Conservation (phyloP, 2,329 filamentous ascomycete genomes). For the Aspergillus proliferans region DNA sequence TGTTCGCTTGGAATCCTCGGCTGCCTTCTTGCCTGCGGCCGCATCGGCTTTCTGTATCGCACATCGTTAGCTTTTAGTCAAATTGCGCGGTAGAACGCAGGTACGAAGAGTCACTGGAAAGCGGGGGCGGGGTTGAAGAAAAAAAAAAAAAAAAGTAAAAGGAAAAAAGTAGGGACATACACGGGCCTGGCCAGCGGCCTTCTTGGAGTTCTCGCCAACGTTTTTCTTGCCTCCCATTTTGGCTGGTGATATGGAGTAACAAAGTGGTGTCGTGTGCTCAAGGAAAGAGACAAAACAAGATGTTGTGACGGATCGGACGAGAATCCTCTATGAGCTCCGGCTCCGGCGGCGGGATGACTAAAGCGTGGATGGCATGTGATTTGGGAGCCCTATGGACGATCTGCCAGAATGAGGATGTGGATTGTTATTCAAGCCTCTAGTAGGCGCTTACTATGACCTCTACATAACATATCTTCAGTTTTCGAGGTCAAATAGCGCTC, state of each 20-base stretch:
- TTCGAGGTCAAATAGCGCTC: too few species aligned
- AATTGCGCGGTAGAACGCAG: conserved; percentile 1
- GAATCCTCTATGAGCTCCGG: background rate
- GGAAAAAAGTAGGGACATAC: conserved; percentile 24
- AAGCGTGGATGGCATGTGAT: background rate
- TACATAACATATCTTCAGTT: too few species aligned
- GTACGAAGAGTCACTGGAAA: conserved; percentile 10
- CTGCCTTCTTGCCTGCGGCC: conserved; percentile 72
- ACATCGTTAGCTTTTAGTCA: conserved; percentile 9
- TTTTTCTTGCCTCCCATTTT: conserved; percentile 67
- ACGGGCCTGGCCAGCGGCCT: conserved; percentile 74
- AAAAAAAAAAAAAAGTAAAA: conserved; percentile 4
- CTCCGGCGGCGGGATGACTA: conserved; percentile 1
- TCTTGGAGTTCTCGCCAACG: conserved; percentile 72
- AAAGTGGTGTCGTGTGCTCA: background rate
- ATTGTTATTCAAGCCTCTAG: too few species aligned
- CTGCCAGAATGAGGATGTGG: too few species aligned
- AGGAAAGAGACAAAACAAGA: background rate
- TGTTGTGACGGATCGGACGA: background rate
- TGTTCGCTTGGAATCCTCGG: conserved; percentile 59
- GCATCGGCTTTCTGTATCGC: conserved; percentile 73
- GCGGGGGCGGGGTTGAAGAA: conserved; percentile 20
- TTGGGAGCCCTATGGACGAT: background rate
- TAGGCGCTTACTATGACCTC: too few species aligned
- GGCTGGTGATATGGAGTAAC: background rate